Base-by-base conservation (phyloP, 2,329 filamentous ascomycete species). In the Colletotrichum camelliae region DNA sequence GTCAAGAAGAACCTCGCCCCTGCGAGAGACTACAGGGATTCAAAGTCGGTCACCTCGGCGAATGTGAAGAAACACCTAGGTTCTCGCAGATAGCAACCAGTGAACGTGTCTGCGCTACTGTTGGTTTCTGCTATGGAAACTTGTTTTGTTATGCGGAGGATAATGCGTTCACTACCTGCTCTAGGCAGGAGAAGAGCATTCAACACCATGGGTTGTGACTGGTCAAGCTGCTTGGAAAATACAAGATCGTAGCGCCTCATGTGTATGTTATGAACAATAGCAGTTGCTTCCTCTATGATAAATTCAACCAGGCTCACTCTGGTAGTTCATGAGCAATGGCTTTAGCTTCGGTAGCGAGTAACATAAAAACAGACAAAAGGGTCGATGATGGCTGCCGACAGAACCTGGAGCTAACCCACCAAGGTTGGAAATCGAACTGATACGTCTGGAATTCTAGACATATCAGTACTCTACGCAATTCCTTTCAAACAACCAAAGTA, bases 131-230 rank as follows among this genome's bases (percentile, higher is more conserved):
- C 24, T 24, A 24, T 24, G 24, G 24, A 4, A 24, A 24, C 24
- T 24, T 4, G 4, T 1, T 10, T 8, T 10, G 9, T 4, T 5
- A 9, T 5, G 9, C 16, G 9, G 1, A 43, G 5, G 7, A n/a
- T 12, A 43, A 10, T 8, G 18, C 18, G 39, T 3, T 43, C 0
- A 18, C 0, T 43, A 6, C 39, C 39, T 12, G 4, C n/a, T 43
- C 18, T 43, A n/a, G n/a, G 18, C 39, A n/a, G 1, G 1, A 43
- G 9, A 43, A 43, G 1, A 43, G 39, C 39, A 43, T 43, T 43
- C 18, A n/a, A 43, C 39, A 43, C 1, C 1, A 18, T 7, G 1
- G 0, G 9, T 2, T n/a, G 2, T n/a, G 39, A n/a, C n/a, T n/a
- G 39, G 10, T 7, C 39, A n/a, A 43, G 39, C 18, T n/a, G 0